Percentiles rank a stretch among this genome's conserved stretches.
These are phyloP conservation scores for Effrenium voratum DNA, from an alignment of 73 alveolate species.

Conservation along the genomic window DNA sequence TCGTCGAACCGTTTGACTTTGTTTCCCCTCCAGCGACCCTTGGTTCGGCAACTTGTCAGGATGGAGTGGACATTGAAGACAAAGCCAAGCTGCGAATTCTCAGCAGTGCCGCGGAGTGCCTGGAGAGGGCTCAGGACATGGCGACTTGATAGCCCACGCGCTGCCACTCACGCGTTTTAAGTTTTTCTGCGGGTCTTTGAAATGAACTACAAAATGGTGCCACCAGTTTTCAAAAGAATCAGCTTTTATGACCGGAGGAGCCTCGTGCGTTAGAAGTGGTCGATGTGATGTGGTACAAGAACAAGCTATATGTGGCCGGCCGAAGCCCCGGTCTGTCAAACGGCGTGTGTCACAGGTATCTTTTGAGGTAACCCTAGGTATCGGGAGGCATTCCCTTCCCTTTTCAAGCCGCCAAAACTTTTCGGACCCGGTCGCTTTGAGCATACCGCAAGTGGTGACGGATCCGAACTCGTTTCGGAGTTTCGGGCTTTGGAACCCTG, in stretches of 20 bases:
- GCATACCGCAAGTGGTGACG: no score
- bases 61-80: neutral
- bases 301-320: constrained; percentile 68
- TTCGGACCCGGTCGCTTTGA: no score
- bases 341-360: no score
- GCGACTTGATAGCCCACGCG: neutral
- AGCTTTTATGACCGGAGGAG: neutral
- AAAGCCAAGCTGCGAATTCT: constrained; percentile 2
- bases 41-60: no score
- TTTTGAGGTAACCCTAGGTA: no score
- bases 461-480: no score
- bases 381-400: no score
- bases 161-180: neutral
- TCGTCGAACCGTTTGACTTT: no score
- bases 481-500: no score
- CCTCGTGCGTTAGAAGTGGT: constrained; percentile 62
- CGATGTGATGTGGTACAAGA: constrained; percentile 68
- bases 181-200: neutral
- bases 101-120: constrained; percentile 20
- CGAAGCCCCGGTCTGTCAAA: no score
- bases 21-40: no score
- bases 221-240: neutral
- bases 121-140: neutral
- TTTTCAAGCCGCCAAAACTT: no score
- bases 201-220: neutral